Evolutionary conservation across 352 stramenopile genomes (phyloP).

Genomic region (Phytophthora citricola): DNA sequence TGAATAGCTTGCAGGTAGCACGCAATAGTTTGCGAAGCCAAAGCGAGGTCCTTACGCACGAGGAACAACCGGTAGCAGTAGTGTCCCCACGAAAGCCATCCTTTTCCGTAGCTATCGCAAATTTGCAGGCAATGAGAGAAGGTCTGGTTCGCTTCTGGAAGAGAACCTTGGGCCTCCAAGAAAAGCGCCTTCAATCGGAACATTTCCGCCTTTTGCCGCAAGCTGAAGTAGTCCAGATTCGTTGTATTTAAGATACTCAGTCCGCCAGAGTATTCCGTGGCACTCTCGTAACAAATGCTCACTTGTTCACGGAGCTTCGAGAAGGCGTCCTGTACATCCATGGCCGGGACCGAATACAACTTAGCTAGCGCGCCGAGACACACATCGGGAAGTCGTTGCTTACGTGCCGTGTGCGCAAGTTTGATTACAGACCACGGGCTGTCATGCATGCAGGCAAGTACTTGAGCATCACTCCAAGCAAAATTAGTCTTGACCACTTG

Average conservation of each 20-base stretch:
- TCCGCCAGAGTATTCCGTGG: conserved; percentile 86
- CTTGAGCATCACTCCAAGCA: conserved; percentile 87
- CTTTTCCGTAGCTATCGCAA: conserved; percentile 92
- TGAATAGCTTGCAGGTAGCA: conserved; percentile 95
- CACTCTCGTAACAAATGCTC: conserved; percentile 92
- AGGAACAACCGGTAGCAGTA: conserved; percentile 91
- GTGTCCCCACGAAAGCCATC: conserved; percentile 95
- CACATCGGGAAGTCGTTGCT: conserved; percentile 91
- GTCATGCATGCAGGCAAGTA: conserved; percentile 92
- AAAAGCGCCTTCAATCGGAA: conserved; percentile 93
- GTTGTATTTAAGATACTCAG: conserved; percentile 94
- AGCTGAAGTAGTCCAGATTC: conserved; percentile 93
- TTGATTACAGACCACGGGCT: conserved; percentile 94
- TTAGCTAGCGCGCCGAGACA: conserved; percentile 87
- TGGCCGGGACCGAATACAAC: conserved; percentile 88
- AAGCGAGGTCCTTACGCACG: conserved; percentile 71
- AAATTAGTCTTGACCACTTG: conserved; percentile 91
- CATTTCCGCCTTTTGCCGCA: conserved; percentile 93
- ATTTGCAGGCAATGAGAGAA: conserved; percentile 94
- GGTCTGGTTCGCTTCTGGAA: conserved; percentile 87
- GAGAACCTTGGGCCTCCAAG: conserved; percentile 80
- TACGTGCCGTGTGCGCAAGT: conserved; percentile 89
- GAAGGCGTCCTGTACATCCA: conserved; percentile 94
- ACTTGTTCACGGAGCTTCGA: conserved; percentile 94
- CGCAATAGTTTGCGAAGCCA: conserved; percentile 91